Evolutionary conservation across 495 filamentous ascomycete genomes (phyloP), one percentile per base, ranked within the genome.

Genomic region (Alectoria sarmentosa): DNA sequence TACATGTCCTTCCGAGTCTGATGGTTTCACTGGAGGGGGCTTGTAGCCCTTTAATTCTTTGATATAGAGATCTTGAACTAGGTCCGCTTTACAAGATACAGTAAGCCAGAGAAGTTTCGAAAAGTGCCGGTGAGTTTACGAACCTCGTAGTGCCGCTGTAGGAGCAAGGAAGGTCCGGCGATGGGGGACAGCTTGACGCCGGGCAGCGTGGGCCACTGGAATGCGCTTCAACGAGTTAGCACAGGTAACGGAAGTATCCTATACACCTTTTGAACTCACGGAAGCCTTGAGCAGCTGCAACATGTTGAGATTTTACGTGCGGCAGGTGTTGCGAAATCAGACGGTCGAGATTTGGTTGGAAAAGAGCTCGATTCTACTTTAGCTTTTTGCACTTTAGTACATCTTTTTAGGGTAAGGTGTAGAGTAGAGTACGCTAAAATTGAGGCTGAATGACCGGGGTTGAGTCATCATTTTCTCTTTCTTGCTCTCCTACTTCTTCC

Each of bases 21-120:
- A 82, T 59, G 91, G 79, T 80, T 97, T 97, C 80, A 92, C 71
- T 59, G 87, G 82, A 28, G 88, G 78, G 44, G 89, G 82, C 82
- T 97, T 99, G 87, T 93, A 97, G 77, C 84, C 82, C 76, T 90
- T 92, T 70, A 99, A 86, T 76, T 97, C 93, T 70, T 85, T 85
- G 70, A 99, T 88, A 84, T 98, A 99, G 71, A 99, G 85, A 68
- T 97, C 93, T 79, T 96, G 94, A 69, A 99, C 88, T 68, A 94
- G 82, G 78, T 99, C 94, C 80, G 88, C 95, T 98, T 75, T 64
- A 73, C 32, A 41, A 36, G 46, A 39, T 38, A 62, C 57, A 36
- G 63, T 62, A 57, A 37, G 37, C 30, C 30, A 55, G 3, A 42
- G 42, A 57, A 54, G 59, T 19, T 30, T 44, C 42, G 15, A 21